phyloP scores from a whole-genome alignment of 2,329 filamentous ascomycete species.

The Purpureocillium lavendulum region DNA sequence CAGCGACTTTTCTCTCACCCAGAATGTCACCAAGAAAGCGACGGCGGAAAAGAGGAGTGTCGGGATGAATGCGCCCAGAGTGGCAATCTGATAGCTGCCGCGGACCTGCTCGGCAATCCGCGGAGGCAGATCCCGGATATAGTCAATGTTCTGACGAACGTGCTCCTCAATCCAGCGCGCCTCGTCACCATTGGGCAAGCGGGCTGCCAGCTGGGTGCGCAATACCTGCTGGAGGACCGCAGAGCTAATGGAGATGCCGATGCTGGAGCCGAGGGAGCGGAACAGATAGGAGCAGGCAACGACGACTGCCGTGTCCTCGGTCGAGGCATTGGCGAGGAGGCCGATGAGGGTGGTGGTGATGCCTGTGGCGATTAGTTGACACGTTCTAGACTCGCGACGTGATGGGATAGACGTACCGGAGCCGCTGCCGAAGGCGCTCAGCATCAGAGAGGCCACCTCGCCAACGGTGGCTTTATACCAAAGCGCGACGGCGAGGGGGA shows the following conservation, averaged over 20 bases:
- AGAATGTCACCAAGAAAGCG: conserved; percentile 33
- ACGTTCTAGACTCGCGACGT: no score
- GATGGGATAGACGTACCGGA: conserved; percentile 17
- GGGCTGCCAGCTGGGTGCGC: conserved; percentile 42
- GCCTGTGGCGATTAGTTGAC: conserved; percentile 29
- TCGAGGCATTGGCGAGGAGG: conserved; percentile 60
- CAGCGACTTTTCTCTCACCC: conserved; percentile 50
- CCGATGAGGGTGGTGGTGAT: conserved; percentile 66
- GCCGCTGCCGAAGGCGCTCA: conserved; percentile 33
- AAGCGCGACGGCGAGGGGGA: conserved; percentile 13
- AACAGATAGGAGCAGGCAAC: conserved; percentile 78
- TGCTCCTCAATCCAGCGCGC: conserved; percentile 58
- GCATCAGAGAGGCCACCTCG: conserved; percentile 48
- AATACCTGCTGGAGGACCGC: conserved; percentile 65
- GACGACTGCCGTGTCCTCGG: conserved; percentile 63
- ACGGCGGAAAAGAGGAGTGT: conserved; percentile 24
- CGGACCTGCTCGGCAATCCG: conserved; percentile 50
- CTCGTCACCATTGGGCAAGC: conserved; percentile 47
- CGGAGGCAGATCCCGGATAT: conserved; percentile 56
- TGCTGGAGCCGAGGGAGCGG: conserved; percentile 66
- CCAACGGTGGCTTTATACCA: conserved; percentile 3
- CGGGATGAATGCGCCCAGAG: conserved; percentile 31
- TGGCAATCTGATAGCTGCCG: conserved; percentile 51
- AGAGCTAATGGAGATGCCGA: conserved; percentile 64
- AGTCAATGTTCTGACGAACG: conserved; percentile 63